These are phyloP conservation scores for Hydnomerulius pinastri DNA, from an alignment of 768 basidiomycete species.

Conservation along the genomic window DNA sequence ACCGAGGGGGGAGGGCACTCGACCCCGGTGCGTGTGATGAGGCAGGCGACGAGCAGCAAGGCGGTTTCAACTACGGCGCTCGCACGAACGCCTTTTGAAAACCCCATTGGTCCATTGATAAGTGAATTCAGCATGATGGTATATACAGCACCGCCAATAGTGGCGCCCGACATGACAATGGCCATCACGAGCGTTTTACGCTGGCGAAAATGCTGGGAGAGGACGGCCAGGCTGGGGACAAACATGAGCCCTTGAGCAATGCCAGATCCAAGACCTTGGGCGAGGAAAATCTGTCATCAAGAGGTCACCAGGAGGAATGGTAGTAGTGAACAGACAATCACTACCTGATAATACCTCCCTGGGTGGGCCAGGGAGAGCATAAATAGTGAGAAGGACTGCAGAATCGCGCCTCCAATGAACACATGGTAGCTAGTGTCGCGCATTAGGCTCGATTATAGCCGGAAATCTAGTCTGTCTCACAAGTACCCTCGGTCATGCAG, in stretches of 20 bases:
- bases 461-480: conserved; percentile 14
- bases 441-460: no score
- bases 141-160: conserved; percentile 55
- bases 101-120: conserved; percentile 45
- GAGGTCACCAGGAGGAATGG: neutral
- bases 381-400: conserved; percentile 34
- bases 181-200: conserved; percentile 46
- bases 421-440: conserved; percentile 11
- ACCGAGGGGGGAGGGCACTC: neutral
- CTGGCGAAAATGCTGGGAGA: conserved; percentile 47
- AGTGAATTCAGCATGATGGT: conserved; percentile 61
- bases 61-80: conserved; percentile 42
- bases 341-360: conserved; percentile 38
- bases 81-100: conserved; percentile 39
- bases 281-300: conserved; percentile 38
- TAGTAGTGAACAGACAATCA: neutral
- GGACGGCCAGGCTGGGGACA: conserved; percentile 43
- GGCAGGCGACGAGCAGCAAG: conserved; percentile 39
- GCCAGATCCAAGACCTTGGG: conserved; percentile 46
- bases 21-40: conserved; percentile 38
- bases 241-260: conserved; percentile 46
- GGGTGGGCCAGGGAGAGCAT: conserved; percentile 39
- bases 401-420: conserved; percentile 24
- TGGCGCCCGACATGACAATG: conserved; percentile 46
- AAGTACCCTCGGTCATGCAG: conserved; percentile 30